Base-by-base conservation (phyloP, 345 rosid genomes). In the Ceriops tagal region DNA sequence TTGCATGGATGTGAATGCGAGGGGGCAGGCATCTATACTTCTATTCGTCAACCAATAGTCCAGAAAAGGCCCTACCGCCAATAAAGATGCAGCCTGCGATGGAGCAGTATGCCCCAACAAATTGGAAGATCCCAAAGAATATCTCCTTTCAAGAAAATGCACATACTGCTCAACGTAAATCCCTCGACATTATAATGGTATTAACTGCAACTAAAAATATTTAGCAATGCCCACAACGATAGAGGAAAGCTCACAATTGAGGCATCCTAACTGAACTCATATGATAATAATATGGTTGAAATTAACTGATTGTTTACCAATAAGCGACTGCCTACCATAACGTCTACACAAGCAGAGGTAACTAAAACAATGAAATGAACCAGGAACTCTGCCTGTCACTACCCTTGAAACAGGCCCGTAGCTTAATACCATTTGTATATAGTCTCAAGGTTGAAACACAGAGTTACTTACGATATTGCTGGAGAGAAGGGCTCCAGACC, bases 401-500 rank as follows among this genome's bases (percentile, higher is more conserved):
- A 43, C 19, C 19, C 49, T 43, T 43, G 49, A 43, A 9, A 10
- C 27, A n/a, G 6, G 27, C 49, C 56, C 66, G 9, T 59, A 9
- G 46, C 43, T 72, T 58, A 22, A 46, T 18, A 49, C 18, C 21
- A 65, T 19, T 65, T 7, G 18, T 21, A 53, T 21, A 62, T 3
- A 53, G 37, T 51, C 67, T 55, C 66, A 65, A 49, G 27, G 65
- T 21, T 61, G 20, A 11, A 26, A 56, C 10, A 34, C 24, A 61
- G 58, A 53, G 52, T 64, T 39, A 86, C 97, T 85, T 81, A 89
- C 99, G 26, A 75, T 96, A 92, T 77, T 96, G 99, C 77, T 90
- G 99, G 71, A 96, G 80, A 10, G 99, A 86, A n/a, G 98, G 92
- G 88, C 97, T 92, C 95, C 97, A 96, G 71, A 96, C 90, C 53